phyloP scores from a whole-genome alignment of 163 green algal species.

The Chlorella variabilis region DNA sequence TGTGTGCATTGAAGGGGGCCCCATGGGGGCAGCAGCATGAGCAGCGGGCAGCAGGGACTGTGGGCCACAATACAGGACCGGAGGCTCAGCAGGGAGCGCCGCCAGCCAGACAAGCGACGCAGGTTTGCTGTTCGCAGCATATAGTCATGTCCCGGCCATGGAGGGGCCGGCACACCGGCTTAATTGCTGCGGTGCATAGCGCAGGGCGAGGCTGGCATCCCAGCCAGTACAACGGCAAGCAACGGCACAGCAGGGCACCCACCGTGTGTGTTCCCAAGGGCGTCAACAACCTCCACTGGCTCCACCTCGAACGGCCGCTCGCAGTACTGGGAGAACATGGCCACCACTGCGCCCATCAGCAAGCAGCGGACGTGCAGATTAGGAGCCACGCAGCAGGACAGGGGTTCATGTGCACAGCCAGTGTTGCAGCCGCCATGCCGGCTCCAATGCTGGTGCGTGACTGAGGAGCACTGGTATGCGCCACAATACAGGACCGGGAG shows the following conservation, averaged over 20 bases:
- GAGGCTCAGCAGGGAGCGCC: background rate
- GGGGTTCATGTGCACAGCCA: no score
- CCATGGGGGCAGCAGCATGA: no score
- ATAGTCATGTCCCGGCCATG: conserved; percentile 35
- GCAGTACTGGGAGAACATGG: conserved; percentile 94
- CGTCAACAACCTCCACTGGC: conserved; percentile 93
- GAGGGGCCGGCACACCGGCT: conserved; percentile 28
- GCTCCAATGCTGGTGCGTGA: no score
- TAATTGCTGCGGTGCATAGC: conserved; percentile 21
- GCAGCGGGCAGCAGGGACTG: background rate
- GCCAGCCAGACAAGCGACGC: conserved; percentile 28
- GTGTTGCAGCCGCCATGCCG: no score
- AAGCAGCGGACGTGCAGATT: no score
- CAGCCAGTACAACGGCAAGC: background rate
- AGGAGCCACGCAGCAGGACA: no score
- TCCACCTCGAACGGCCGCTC: conserved; percentile 87
- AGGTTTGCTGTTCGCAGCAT: conserved; percentile 35
- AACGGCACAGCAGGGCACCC: background rate
- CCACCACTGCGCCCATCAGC: conserved; percentile 53
- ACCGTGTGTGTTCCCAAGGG: conserved; percentile 65
- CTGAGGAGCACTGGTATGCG: background rate
- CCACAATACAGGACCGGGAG: conserved; percentile 20
- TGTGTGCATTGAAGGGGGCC: background rate
- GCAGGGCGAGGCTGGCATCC: background rate
- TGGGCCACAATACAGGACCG: conserved; percentile 24